Conservation (phyloP, 441 rosid genomes). For the Erodium trifolium region DNA sequence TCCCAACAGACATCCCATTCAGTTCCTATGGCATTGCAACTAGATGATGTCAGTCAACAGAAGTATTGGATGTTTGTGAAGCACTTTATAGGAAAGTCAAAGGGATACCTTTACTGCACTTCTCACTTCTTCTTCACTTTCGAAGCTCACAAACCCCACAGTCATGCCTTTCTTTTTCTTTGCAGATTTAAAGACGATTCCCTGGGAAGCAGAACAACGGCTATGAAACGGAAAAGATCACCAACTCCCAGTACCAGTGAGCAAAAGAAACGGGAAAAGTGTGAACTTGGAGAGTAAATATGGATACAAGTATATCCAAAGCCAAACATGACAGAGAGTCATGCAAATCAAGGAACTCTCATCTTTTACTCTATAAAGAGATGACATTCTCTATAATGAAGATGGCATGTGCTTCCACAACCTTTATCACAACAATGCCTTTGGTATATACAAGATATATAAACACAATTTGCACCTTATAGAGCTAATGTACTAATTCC, state of each 20-base stretch:
- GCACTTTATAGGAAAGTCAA: constrained; percentile 11
- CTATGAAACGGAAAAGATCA: background rate
- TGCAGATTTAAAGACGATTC: constrained; percentile 46
- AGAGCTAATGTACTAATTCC: too few species aligned
- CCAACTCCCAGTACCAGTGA: background rate
- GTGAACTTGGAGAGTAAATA: background rate
- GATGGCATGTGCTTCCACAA: too few species aligned
- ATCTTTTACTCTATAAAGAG: background rate
- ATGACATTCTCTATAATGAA: too few species aligned
- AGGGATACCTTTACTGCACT: constrained; percentile 46
- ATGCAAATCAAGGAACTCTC: background rate
- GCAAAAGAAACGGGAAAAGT: background rate
- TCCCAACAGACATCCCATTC: constrained; percentile 56
- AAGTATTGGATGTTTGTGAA: constrained; percentile 8
- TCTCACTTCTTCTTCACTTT: constrained; percentile 46
- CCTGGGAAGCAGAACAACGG: constrained; percentile 33
- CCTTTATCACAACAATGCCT: too few species aligned
- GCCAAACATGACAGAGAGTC: background rate
- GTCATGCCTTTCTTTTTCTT: constrained; percentile 81
- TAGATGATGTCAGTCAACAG: constrained; percentile 13
- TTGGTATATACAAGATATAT: too few species aligned
- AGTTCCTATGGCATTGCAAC: constrained; percentile 41
- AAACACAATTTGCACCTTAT: background rate
- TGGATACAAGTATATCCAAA: background rate
- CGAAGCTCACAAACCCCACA: constrained; percentile 78